These are phyloP conservation scores for Nemania diffusa DNA, from an alignment of 2,329 filamentous ascomycete genomes.

Conservation along the genomic window DNA sequence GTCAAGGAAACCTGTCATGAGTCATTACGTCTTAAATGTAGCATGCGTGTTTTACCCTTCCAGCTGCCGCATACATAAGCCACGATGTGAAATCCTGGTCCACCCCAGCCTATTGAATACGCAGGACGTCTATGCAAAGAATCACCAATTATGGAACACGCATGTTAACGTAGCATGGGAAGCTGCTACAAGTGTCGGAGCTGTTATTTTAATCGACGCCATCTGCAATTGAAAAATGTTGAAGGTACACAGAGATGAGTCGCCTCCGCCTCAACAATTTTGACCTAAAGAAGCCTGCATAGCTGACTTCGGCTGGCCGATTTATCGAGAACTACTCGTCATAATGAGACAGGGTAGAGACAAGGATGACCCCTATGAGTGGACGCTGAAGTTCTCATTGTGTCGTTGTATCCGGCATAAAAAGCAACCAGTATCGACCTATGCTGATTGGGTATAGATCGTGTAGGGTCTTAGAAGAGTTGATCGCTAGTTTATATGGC, in stretches of 20 bases:
- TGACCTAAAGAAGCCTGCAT: background rate
- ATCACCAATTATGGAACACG: background rate
- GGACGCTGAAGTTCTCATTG: background rate
- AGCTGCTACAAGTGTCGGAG: background rate
- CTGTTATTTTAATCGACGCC: slow-evolving; percentile 3
- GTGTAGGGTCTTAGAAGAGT: slow-evolving; percentile 13
- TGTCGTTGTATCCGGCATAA: slow-evolving; percentile 9
- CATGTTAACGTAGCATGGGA: background rate
- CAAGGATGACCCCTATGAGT: slow-evolving; percentile 9
- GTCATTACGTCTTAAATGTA: slow-evolving; percentile 7
- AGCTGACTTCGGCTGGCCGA: background rate
- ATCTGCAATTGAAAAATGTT: background rate
- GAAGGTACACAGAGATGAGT: slow-evolving; percentile 3
- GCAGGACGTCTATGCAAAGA: background rate
- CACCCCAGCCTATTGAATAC: background rate
- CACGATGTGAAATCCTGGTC: background rate
- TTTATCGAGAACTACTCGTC: background rate
- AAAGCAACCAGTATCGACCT: slow-evolving; percentile 28
- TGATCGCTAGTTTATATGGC: background rate
- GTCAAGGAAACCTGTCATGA: background rate
- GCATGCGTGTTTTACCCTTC: background rate
- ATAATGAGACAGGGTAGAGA: slow-evolving; percentile 14
- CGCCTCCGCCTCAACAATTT: background rate
- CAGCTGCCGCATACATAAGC: background rate
- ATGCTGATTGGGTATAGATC: too few relatives aligned